Percentiles rank a stretch among this genome's conserved stretches.
These are phyloP conservation scores for Simmondsia chinensis DNA, from an alignment of 148 eudicot genomes.

Conservation along the genomic window DNA sequence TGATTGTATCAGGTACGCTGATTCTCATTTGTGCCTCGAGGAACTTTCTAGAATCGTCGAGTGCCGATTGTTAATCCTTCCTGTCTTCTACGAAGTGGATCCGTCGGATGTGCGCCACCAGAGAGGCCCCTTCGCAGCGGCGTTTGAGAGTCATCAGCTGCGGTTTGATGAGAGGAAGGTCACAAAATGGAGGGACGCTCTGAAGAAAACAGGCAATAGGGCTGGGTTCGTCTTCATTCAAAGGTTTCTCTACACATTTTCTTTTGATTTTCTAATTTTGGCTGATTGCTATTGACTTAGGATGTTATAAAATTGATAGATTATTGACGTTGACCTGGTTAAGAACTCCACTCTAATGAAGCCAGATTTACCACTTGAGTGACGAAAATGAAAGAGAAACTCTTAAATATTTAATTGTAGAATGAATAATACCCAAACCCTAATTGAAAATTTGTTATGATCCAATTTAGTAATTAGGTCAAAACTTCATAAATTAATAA, in stretches of 20 bases:
- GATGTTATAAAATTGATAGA: too few species aligned
- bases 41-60: conserved; percentile 29
- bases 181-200: conserved; percentile 26
- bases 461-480: too few species aligned
- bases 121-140: conserved; percentile 20
- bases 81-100: conserved; percentile 37
- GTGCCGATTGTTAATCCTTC: conserved; percentile 24
- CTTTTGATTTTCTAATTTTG: not conserved
- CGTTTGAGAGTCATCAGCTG: conserved; percentile 6
- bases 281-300: too few species aligned
- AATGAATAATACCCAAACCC: too few species aligned
- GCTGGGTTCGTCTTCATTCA: conserved; percentile 18
- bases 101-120: conserved; percentile 42
- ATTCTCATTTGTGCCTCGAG: conserved; percentile 37
- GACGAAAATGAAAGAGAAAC: too few species aligned
- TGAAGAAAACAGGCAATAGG: conserved; percentile 26
- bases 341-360: too few species aligned
- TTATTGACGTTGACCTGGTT: too few species aligned
- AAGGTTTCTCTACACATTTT: conserved; percentile 2
- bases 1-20: conserved; percentile 31
- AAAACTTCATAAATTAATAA: too few species aligned
- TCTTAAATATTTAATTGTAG: too few species aligned
- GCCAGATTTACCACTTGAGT: too few species aligned
- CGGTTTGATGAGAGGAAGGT: conserved; percentile 4
- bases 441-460: too few species aligned